These are phyloP conservation scores for Pythium dissotocum DNA, from an alignment of 352 stramenopile genomes.

Conservation along the genomic window DNA sequence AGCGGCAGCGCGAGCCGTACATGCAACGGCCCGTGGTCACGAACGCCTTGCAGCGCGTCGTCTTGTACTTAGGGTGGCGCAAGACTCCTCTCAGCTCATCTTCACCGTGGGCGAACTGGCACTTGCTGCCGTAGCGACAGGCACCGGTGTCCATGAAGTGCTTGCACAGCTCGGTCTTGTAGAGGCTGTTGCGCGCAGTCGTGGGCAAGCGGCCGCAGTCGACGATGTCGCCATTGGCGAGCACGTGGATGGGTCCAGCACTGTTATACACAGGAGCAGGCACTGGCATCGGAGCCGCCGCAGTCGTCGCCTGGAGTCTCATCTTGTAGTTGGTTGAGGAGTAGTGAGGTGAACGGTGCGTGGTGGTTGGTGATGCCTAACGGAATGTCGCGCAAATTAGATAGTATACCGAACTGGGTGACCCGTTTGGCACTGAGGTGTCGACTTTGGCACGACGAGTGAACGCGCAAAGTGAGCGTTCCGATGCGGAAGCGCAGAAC, in stretches of 20 bases:
- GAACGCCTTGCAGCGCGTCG: constrained; percentile 88
- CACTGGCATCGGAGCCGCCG: neutral
- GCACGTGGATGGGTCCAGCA: constrained; percentile 57
- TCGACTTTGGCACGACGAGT: constrained; percentile 5
- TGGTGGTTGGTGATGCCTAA: neutral
- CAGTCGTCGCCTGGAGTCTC: constrained; percentile 5
- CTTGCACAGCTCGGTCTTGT: constrained; percentile 93
- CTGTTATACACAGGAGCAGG: constrained; percentile 6
- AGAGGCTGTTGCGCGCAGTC: constrained; percentile 85
- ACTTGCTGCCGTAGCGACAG: constrained; percentile 88
- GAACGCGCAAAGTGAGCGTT: neutral
- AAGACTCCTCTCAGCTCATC: constrained; percentile 85
- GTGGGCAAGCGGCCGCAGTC: constrained; percentile 76
- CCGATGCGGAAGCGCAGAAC: neutral
- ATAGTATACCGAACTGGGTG: constrained; percentile 1
- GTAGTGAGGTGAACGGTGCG: neutral
- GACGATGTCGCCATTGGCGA: constrained; percentile 86
- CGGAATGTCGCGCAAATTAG: constrained; percentile 3
- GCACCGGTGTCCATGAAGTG: constrained; percentile 86
- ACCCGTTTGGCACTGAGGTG: neutral
- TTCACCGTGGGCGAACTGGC: constrained; percentile 88
- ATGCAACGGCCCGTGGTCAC: constrained; percentile 82
- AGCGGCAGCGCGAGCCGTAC: constrained; percentile 87
- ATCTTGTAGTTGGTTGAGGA: neutral
- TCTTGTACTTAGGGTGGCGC: constrained; percentile 92